These are phyloP conservation scores for Bothriochloa decipiens DNA, from an alignment of 176 grass and related monocot genomes.

Conservation along the genomic window DNA sequence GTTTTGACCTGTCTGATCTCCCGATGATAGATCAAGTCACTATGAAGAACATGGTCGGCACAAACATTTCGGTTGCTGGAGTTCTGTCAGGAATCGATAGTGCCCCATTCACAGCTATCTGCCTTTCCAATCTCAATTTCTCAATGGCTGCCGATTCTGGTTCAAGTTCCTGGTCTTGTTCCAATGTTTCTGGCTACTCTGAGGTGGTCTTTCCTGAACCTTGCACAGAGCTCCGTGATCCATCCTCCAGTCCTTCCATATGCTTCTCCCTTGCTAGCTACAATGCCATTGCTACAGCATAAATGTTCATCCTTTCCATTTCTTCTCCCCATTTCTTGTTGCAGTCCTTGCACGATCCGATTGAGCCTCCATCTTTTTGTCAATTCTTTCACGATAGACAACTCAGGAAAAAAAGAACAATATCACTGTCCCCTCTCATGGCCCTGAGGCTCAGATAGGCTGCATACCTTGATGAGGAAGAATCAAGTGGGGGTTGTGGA, in stretches of 20 bases:
- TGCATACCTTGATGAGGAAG: conserved; percentile 50
- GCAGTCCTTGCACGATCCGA: conserved; percentile 49
- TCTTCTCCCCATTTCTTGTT: conserved; percentile 30
- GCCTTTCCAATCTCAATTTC: conserved; percentile 71
- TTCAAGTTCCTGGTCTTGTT: conserved; percentile 67
- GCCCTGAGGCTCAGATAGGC: conserved; percentile 20
- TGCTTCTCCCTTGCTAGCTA: conserved; percentile 68
- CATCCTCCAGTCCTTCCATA: conserved; percentile 59
- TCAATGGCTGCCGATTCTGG: conserved; percentile 33
- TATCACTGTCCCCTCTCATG: conserved; percentile 20
- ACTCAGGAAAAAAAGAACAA: conserved; percentile 39
- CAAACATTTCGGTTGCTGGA: conserved; percentile 68
- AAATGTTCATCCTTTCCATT: conserved; percentile 44
- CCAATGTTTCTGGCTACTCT: conserved; percentile 75
- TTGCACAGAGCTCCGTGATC: conserved; percentile 58
- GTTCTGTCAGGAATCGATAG: conserved; percentile 70
- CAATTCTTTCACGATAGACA: conserved; percentile 71
- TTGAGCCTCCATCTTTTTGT: conserved; percentile 46
- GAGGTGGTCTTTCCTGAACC: conserved; percentile 68
- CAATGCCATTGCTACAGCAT: conserved; percentile 52
- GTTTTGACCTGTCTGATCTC: conserved; percentile 62
- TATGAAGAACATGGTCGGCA: conserved; percentile 67
- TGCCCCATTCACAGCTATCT: conserved; percentile 72
- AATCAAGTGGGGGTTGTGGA: conserved; percentile 51
- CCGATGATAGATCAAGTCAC: conserved; percentile 66